A percentile compares a stretch with the other conserved stretches of the same genome.
Evolutionary conservation across 176 grass and related monocot species (phyloP).

Genomic region (Chrysopogon serrulatus): DNA sequence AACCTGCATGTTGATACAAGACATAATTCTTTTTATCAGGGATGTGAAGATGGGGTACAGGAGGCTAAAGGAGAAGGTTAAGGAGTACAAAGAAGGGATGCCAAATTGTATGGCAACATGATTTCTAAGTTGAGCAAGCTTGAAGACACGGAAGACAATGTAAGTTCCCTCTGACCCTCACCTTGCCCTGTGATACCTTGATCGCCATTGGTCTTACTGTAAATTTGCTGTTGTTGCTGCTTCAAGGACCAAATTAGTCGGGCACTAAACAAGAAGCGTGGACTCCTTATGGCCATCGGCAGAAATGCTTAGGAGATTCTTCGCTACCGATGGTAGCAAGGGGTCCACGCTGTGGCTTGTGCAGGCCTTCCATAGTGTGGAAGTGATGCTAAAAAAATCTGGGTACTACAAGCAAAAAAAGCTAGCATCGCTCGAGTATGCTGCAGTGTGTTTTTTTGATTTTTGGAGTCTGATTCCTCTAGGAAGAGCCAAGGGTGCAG

Average conservation of each 20-base stretch:
- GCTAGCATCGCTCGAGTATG: too few species aligned
- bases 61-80: conserved; percentile 53
- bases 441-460: too few species aligned
- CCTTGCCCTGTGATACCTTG: background rate
- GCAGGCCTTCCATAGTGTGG: too few species aligned
- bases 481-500: too few species aligned
- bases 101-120: conserved; percentile 61
- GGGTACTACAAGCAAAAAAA: too few species aligned
- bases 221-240: background rate
- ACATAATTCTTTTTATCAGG: conserved; percentile 21
- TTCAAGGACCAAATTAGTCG: conserved; percentile 22
- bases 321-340: conserved; percentile 19
- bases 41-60: conserved; percentile 59
- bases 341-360: conserved; percentile 33
- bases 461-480: too few species aligned
- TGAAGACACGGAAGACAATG: conserved; percentile 19
- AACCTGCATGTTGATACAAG: background rate
- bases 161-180: background rate
- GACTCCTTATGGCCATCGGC: conserved; percentile 9
- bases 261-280: conserved; percentile 25
- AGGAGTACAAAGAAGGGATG: conserved; percentile 54
- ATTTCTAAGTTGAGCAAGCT: conserved; percentile 49
- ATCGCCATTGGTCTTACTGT: background rate
- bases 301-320: conserved; percentile 22
- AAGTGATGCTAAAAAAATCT: too few species aligned